These are phyloP conservation scores for Bathelium albidoporum DNA, from an alignment of 495 filamentous ascomycete genomes.

Conservation along the genomic window DNA sequence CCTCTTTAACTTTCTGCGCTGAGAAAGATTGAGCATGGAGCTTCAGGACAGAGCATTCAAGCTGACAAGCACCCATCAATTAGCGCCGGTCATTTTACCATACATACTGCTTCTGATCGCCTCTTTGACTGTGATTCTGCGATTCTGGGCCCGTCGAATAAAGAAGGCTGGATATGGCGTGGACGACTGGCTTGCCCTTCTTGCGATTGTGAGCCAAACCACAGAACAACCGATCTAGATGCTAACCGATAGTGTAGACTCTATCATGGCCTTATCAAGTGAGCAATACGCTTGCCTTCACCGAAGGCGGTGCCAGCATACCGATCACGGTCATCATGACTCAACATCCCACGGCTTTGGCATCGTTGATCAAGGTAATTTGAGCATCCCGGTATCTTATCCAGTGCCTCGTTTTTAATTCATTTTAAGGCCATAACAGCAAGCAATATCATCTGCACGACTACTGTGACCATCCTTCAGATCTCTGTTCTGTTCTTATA, in stretches of 20 bases:
- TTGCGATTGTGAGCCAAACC: not conserved
- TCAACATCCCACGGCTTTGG: not conserved
- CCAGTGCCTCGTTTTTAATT: no score
- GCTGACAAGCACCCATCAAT: not conserved
- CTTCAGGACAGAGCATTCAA: not conserved
- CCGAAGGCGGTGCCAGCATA: not conserved
- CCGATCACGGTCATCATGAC: not conserved
- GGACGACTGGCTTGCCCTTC: not conserved
- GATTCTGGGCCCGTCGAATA: not conserved
- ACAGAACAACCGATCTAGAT: not conserved
- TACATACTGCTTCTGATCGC: not conserved
- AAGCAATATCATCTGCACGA: not conserved
- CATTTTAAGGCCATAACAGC: not conserved
- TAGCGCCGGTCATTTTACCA: not conserved
- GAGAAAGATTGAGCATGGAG: not conserved
- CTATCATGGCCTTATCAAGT: not conserved
- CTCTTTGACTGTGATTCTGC: not conserved
- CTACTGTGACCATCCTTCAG: not conserved
- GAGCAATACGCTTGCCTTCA: not conserved
- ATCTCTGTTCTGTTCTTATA: not conserved
- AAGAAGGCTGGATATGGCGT: not conserved
- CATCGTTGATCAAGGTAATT: not conserved
- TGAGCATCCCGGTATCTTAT: no score
- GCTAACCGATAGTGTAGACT: not conserved
- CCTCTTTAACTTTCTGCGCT: no score